Percentiles rank a stretch among this genome's conserved stretches.
These are phyloP conservation scores for Rhodotorula taiwanensis DNA, from an alignment of 768 basidiomycete species.

Conservation along the genomic window DNA sequence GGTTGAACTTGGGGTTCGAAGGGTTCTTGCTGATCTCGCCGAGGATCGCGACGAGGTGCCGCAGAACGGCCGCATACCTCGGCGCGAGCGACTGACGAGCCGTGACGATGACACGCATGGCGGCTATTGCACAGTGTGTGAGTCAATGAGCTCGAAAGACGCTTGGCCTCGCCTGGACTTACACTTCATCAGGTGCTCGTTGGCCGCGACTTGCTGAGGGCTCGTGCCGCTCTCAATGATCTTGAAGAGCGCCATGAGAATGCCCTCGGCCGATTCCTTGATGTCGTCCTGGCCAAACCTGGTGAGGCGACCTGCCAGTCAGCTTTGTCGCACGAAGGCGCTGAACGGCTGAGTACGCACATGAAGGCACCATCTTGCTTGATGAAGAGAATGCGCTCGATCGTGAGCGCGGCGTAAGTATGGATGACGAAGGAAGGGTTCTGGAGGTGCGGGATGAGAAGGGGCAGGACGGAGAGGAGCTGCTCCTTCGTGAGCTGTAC, in stretches of 20 bases:
- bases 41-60: constrained; percentile 71
- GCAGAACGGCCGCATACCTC: constrained; percentile 59
- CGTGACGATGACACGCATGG: constrained; percentile 87
- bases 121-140: constrained; percentile 51
- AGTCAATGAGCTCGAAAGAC: background rate
- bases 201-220: constrained; percentile 90
- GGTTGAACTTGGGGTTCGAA: constrained; percentile 94
- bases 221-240: constrained; percentile 73
- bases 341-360: constrained; percentile 50
- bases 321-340: background rate
- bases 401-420: constrained; percentile 96
- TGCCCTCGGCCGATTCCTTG: constrained; percentile 66
- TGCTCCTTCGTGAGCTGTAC: constrained; percentile 82
- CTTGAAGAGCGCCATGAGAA: constrained; percentile 60
- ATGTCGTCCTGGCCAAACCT: constrained; percentile 87
- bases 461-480: constrained; percentile 79
- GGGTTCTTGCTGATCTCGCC: constrained; percentile 89
- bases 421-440: constrained; percentile 85
- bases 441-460: constrained; percentile 70
- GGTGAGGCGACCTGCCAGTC: background rate
- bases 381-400: constrained; percentile 88
- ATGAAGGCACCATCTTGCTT: constrained; percentile 66
- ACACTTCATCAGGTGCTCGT: constrained; percentile 98
- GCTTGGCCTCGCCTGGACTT: too few species aligned
- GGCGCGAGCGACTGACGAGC: constrained; percentile 71